Evolutionary conservation across 495 filamentous ascomycete species (phyloP).

Genomic region (Friedmanniomyces simplex): DNA sequence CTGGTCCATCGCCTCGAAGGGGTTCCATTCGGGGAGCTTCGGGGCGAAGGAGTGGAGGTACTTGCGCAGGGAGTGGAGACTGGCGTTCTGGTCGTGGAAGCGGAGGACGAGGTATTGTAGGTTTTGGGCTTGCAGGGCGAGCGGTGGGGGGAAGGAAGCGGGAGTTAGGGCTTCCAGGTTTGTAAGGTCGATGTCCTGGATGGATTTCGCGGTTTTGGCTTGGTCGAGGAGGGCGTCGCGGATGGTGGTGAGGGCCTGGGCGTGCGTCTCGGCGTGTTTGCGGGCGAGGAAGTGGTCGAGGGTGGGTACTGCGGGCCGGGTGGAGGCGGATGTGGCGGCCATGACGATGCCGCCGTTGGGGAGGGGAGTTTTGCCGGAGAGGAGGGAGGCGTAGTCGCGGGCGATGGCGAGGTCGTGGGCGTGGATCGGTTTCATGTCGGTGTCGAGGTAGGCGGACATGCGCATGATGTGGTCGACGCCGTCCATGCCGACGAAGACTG

Average conservation of each 20-base stretch:
- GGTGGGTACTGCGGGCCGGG: constrained; percentile 48
- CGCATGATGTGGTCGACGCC: constrained; percentile 70
- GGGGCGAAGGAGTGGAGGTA: not conserved
- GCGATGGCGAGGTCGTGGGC: constrained; percentile 73
- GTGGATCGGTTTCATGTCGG: constrained; percentile 64
- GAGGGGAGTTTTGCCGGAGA: constrained; percentile 49
- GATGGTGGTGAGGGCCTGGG: not conserved
- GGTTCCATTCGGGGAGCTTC: constrained; percentile 43
- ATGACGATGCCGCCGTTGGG: constrained; percentile 71
- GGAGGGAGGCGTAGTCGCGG: constrained; percentile 58
- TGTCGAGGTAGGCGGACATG: constrained; percentile 56
- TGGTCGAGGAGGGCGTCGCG: constrained; percentile 12
- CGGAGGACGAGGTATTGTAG: not conserved
- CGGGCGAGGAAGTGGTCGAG: constrained; percentile 41
- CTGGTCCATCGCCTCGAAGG: constrained; percentile 57
- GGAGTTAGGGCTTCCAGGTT: not conserved
- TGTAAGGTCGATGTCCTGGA: constrained; percentile 20
- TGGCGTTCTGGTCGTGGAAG: not conserved
- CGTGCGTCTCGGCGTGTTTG: not conserved
- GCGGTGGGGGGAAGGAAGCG: not conserved
- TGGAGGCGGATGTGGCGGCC: constrained; percentile 59
- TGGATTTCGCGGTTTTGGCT: constrained; percentile 25
- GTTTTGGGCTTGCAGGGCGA: not conserved
- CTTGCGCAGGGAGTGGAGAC: not conserved
- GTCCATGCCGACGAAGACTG: constrained; percentile 69